phyloP scores from a whole-genome alignment of 2,329 filamentous ascomycete species.

The Neophaeococcomyces mojaviensis region DNA sequence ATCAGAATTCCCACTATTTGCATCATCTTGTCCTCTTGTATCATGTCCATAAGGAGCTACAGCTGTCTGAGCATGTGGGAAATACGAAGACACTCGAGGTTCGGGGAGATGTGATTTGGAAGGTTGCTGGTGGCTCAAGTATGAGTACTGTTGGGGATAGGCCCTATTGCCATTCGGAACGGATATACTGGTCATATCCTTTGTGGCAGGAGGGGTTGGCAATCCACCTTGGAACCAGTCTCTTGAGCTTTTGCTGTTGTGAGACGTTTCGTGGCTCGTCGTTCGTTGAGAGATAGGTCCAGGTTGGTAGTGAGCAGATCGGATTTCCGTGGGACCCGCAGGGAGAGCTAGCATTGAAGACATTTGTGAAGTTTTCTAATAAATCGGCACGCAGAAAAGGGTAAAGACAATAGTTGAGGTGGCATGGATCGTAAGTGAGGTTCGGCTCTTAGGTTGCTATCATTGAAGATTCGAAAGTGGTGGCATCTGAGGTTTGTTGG shows the following conservation, averaged over 20 bases:
- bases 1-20: not conserved
- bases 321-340: not conserved
- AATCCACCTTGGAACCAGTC: conserved; percentile 18
- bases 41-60: not conserved
- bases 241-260: not conserved
- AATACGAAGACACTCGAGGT: conserved; percentile 9
- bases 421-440: not conserved
- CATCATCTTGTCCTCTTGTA: not conserved
- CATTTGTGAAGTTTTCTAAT: conserved; percentile 2
- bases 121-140: conserved; percentile 6
- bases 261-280: not conserved
- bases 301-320: not conserved
- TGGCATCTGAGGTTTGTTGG: not conserved
- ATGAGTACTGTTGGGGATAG: conserved; percentile 9
- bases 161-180: conserved; percentile 13
- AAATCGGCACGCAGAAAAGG: not conserved
- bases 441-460: not conserved
- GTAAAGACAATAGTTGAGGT: not conserved
- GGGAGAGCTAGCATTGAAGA: conserved; percentile 2
- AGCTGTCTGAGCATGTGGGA: not conserved
- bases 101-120: conserved; percentile 6
- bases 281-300: not conserved
- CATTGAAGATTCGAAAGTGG: not conserved
- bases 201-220: conserved; percentile 21
- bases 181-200: conserved; percentile 17